These are phyloP conservation scores for Darksidea phi DNA, from an alignment of 495 filamentous ascomycete genomes.

Conservation along the genomic window DNA sequence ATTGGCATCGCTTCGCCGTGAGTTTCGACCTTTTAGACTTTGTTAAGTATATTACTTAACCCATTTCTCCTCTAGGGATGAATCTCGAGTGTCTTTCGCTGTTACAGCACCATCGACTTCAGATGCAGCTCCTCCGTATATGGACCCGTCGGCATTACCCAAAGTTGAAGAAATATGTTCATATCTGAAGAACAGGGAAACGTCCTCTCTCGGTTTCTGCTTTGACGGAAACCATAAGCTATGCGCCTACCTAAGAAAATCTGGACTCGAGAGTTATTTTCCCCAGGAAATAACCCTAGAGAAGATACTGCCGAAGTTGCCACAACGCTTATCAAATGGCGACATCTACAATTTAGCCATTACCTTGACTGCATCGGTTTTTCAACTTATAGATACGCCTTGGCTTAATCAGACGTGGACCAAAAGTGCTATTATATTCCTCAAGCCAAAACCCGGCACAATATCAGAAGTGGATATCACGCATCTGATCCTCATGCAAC, in stretches of 20 bases:
- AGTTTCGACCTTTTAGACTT: too few species aligned
- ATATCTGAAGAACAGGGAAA: not conserved
- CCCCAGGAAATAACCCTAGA: not conserved
- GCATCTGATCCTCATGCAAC: not conserved
- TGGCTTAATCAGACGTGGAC: not conserved
- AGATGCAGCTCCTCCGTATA: not conserved
- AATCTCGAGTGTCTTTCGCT: not conserved
- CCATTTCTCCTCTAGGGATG: too few species aligned
- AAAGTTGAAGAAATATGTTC: not conserved
- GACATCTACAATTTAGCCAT: not conserved
- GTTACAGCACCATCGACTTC: not conserved
- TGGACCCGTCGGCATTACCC: not conserved
- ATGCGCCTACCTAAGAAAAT: not conserved
- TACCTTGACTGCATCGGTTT: not conserved
- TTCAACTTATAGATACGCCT: not conserved
- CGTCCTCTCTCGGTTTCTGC: not conserved
- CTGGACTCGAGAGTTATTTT: not conserved
- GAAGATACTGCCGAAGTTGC: not conserved
- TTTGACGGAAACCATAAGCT: not conserved
- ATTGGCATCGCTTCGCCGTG: too few species aligned
- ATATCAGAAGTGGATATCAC: not conserved
- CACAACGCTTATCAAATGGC: not conserved
- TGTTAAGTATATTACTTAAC: too few species aligned
- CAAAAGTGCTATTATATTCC: not conserved
- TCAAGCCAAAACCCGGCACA: not conserved